These are phyloP conservation scores for Magnusiomyces magnusii DNA, from an alignment of 1,139 yeast species.

Conservation along the genomic window DNA sequence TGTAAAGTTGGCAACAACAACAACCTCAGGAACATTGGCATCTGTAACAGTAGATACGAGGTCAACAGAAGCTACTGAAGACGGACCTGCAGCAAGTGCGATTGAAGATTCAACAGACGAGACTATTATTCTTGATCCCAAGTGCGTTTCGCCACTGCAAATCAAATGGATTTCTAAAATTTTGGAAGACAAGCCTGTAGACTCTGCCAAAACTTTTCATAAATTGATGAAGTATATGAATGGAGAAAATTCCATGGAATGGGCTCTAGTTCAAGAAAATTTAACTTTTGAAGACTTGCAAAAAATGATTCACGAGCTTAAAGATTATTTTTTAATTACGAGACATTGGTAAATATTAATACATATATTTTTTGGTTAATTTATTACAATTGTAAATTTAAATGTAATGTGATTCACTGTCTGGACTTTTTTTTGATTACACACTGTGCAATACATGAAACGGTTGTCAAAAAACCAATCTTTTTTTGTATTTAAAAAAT, in stretches of 20 bases:
- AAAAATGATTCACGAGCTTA: constrained; percentile 12
- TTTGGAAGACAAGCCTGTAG: constrained; percentile 61
- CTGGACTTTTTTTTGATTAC: neutral
- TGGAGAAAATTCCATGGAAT: constrained; percentile 73
- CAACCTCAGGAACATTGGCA: neutral
- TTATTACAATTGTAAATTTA: neutral
- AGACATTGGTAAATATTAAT: constrained; percentile 5
- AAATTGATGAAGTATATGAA: constrained; percentile 73
- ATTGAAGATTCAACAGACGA: constrained; percentile 37
- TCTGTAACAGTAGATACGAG: neutral
- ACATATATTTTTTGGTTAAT: neutral
- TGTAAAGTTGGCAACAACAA: neutral
- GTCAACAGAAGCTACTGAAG: neutral
- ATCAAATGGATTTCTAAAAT: constrained; percentile 81
- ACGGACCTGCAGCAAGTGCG: neutral
- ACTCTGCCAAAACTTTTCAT: constrained; percentile 56
- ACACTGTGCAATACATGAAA: neutral
- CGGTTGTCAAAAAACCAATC: neutral
- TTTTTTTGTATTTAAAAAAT: too few relatives aligned
- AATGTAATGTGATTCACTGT: neutral
- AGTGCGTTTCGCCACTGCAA: constrained; percentile 73
- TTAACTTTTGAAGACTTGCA: constrained; percentile 35
- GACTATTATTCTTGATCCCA: constrained; percentile 80
- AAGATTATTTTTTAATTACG: neutral
- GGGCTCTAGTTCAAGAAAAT: constrained; percentile 59